Conservation (phyloP, 495 filamentous ascomycete genomes). For the Podospora comata region DNA sequence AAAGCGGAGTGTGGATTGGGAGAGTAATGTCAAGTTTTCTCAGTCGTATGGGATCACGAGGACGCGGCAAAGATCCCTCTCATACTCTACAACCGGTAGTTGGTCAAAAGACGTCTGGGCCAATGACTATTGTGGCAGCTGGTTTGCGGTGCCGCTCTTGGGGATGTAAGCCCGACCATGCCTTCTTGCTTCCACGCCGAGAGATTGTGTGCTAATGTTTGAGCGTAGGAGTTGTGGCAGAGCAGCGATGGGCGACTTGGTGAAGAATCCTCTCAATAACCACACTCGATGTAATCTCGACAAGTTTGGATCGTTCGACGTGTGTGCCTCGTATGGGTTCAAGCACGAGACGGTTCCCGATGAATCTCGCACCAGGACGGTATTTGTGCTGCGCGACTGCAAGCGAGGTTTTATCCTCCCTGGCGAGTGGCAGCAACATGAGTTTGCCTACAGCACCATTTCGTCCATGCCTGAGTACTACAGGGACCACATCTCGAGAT, state of each 20-base stretch:
- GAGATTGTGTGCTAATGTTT: not conserved
- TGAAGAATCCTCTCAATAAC: not conserved
- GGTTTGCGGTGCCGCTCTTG: not conserved
- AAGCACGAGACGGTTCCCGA: not conserved
- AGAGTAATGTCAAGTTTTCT: not conserved
- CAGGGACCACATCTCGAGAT: not conserved
- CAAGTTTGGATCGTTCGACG: not conserved
- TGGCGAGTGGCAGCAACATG: not conserved
- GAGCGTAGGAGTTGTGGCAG: not conserved
- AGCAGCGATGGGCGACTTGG: not conserved
- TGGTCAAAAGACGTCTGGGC: not conserved
- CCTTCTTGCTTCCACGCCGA: not conserved
- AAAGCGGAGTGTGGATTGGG: not conserved
- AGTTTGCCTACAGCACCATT: not conserved
- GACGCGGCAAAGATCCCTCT: not conserved
- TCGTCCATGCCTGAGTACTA: not conserved
- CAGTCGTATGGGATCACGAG: not conserved
- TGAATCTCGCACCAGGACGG: not conserved
- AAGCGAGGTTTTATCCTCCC: not conserved
- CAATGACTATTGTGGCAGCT: not conserved
- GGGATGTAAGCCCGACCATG: not conserved
- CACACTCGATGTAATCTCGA: not conserved
- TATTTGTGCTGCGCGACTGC: slow-evolving; percentile 4
- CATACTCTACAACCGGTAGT: not conserved
- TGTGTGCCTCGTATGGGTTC: not conserved